Evolutionary conservation across 1,284 basidiomycete genomes (phyloP), one percentile per base, ranked within the genome.

Genomic region (Ceratorhiza oryzae-sativae): DNA sequence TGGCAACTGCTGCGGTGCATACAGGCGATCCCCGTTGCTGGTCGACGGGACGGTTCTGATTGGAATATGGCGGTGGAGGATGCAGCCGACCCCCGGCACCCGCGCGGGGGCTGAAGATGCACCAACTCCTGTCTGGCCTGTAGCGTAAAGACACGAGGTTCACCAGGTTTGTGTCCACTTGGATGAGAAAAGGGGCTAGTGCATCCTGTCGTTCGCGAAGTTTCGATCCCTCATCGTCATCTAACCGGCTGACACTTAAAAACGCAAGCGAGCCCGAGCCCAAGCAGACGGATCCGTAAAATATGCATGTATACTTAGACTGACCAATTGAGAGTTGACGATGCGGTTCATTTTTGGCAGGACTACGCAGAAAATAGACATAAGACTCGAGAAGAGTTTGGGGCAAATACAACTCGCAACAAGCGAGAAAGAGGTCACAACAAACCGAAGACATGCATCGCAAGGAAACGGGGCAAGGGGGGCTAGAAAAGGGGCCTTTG

Each of bases 351-450:
- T 36, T 49, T 49, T 58, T 58, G 32, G 15, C 12, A 20, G 18
- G 4, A 58, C 48, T 51, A 25, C 8, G 45, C 25, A 23, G 23
- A 60, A 60, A 18, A 60, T 45, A 45, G 36, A 27, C 48, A 63
- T 34, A 34, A 49, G 45, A 49, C 4, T 36, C 30, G 13, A 32
- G 62, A 41, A 55, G 25, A 12, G 23, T 53, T 46, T 25, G 48
- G 49, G 12, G 62, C 45, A 51, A 67, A 67, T 67, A 67, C 62
- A 67, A 23, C 62, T 67, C 62, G 62, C 62, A 18, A 25, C 13
- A 30, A 9, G 62, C 62, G 62, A 67, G 62, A 46, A 63, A 48
- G 45, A 15, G 25, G 23, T 45, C 42, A 45, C 42, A 42, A 49
- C 15, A 42, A 48, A 12, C 18, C 42, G 49, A 46, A 63, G 15